A percentile compares a stretch with the other conserved stretches of the same genome.
Conservation (phyloP, 805 yeast species). For the Starmerella apis region DNA sequence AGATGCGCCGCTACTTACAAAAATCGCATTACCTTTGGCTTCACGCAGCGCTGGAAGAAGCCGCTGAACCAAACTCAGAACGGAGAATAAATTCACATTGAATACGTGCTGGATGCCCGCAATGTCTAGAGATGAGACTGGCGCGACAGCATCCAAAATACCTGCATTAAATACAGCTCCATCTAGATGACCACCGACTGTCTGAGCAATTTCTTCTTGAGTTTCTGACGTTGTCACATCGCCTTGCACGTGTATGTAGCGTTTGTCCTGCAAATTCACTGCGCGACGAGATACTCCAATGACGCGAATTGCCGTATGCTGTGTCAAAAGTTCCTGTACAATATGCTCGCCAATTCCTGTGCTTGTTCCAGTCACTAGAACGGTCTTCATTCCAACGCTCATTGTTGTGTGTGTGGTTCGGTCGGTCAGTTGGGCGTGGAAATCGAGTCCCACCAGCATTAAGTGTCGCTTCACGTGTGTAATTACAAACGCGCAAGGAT, state of each 20-base stretch:
- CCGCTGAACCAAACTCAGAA: constrained; percentile 46
- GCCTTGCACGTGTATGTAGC: constrained; percentile 36
- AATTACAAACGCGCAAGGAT: no score
- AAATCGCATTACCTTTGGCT: constrained; percentile 53
- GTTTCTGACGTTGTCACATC: constrained; percentile 41
- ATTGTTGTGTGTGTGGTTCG: not conserved
- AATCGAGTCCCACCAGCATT: not conserved
- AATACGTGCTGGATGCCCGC: constrained; percentile 52
- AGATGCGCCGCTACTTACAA: constrained; percentile 86
- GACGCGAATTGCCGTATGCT: constrained; percentile 35
- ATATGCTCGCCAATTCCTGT: constrained; percentile 60
- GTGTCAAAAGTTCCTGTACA: constrained; percentile 42
- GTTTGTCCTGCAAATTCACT: constrained; percentile 34
- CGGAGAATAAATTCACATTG: constrained; percentile 70
- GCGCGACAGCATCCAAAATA: constrained; percentile 63
- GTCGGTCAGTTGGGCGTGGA: not conserved
- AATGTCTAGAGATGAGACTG: constrained; percentile 37
- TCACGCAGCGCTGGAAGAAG: constrained; percentile 43
- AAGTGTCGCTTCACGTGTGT: no score
- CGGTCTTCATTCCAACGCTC: constrained; percentile 12
- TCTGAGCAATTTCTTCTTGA: constrained; percentile 28
- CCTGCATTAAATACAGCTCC: constrained; percentile 62
- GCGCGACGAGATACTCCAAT: constrained; percentile 64
- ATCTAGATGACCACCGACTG: constrained; percentile 31
- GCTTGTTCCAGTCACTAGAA: constrained; percentile 28